phyloP scores from a whole-genome alignment of 768 basidiomycete genomes.

The Pleurotus tuoliensis region DNA sequence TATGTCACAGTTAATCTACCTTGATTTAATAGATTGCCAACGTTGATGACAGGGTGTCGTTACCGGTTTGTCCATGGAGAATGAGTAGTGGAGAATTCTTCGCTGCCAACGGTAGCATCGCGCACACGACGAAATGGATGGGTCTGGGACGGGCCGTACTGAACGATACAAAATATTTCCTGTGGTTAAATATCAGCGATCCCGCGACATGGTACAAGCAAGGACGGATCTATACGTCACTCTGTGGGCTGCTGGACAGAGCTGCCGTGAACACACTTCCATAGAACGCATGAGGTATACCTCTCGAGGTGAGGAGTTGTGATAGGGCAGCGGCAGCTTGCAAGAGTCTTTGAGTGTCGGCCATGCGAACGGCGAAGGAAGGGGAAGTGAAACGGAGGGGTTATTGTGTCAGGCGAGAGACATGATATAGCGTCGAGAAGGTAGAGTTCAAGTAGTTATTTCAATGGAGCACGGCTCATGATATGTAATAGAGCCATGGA shows the following conservation, averaged over 20 bases:
- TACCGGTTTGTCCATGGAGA: constrained; percentile 89
- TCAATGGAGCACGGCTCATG: constrained; percentile 34
- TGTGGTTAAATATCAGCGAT: constrained; percentile 25
- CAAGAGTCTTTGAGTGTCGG: constrained; percentile 69
- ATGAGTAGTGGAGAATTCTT: constrained; percentile 61
- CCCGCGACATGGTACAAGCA: neutral
- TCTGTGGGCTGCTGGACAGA: constrained; percentile 59
- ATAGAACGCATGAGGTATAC: constrained; percentile 78
- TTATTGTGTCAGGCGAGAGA: constrained; percentile 34
- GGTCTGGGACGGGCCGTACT: constrained; percentile 54
- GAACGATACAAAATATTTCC: constrained; percentile 86
- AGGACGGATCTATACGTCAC: constrained; percentile 49
- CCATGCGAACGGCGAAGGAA: constrained; percentile 38
- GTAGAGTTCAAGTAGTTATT: constrained; percentile 34
- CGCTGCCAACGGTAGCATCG: constrained; percentile 63
- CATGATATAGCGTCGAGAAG: constrained; percentile 52
- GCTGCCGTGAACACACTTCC: constrained; percentile 70
- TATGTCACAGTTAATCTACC: constrained; percentile 72
- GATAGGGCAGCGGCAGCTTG: constrained; percentile 79
- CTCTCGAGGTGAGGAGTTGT: constrained; percentile 46
- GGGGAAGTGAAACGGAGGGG: constrained; percentile 23
- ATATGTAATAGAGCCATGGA: constrained; percentile 49
- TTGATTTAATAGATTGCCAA: constrained; percentile 7
- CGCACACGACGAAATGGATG: constrained; percentile 81
- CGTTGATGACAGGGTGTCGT: constrained; percentile 13